Percentiles rank a stretch among this genome's conserved stretches.
Evolutionary conservation across 2,329 filamentous ascomycete species (phyloP).

Genomic region (Cercospora citrullina): DNA sequence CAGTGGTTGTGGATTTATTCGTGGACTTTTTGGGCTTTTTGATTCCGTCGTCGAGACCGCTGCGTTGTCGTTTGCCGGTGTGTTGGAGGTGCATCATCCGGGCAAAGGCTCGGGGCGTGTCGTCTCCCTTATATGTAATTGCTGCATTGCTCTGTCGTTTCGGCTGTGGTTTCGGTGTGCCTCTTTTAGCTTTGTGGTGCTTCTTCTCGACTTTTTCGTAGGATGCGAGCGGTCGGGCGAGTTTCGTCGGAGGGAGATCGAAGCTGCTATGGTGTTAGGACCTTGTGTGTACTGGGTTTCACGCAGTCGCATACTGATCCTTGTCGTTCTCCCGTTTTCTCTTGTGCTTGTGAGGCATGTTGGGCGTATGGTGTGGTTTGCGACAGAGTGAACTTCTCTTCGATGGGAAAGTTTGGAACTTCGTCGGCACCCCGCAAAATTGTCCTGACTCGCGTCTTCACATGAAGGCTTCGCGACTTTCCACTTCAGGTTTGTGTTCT

Average conservation of each 20-base stretch:
- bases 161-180: conserved; percentile 14
- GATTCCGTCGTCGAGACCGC: conserved; percentile 71
- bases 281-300: conserved; percentile 43
- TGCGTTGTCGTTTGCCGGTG: conserved; percentile 55
- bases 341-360: conserved; percentile 39
- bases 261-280: conserved; percentile 46
- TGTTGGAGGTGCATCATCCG: conserved; percentile 78
- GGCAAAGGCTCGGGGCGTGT: conserved; percentile 84
- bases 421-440: conserved; percentile 8
- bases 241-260: conserved; percentile 61
- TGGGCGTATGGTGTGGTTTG: conserved; percentile 11
- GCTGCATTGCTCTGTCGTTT: conserved; percentile 40
- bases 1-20: background rate
- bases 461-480: conserved; percentile 8
- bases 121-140: conserved; percentile 61
- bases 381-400: conserved; percentile 1
- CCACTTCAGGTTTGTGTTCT: background rate
- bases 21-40: conserved; percentile 39
- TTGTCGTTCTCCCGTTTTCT: conserved; percentile 38
- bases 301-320: conserved; percentile 34
- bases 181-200: conserved; percentile 24
- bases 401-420: background rate
- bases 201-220: conserved; percentile 45
- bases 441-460: conserved; percentile 12
- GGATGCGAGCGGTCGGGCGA: conserved; percentile 60